Evolutionary conservation across 768 basidiomycete genomes (phyloP), one percentile per base, ranked within the genome.

Genomic region (Tubosaeta brunneosetosa): DNA sequence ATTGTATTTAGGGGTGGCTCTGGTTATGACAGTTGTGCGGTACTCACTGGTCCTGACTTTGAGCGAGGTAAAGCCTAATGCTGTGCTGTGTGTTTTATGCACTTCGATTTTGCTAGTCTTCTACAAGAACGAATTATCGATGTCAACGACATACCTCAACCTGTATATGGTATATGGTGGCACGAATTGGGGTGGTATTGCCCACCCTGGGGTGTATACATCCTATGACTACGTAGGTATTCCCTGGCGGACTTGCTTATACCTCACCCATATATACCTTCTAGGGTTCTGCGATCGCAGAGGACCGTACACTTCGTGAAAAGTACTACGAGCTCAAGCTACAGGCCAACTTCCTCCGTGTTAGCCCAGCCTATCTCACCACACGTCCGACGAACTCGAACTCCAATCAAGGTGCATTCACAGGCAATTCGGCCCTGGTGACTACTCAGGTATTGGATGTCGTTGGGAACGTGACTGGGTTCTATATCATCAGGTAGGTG

Each of bases 151-250:
- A 2, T 55, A 56, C 25, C 41, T 59, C 74, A 79, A 72, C 55
- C 63, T 82, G 14, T 82, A 82, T 57, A 81, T 85, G 84, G 62
- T 78, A 9, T 81, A 77, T 60, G 83, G 83, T 3, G 83, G 83
- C 27, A 85, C 83, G 1, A 83, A 84, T 46, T 83, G 81, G 81
- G 83, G 82, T 6, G 65, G 65, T 38, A 81, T 80, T 1, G 66
- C 78, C 1, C 74, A 79, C 57, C 82, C 82, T 4, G 80, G 80
- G 1, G 77, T 76, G 48, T 82, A 82, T 57, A 75, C 78, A 1
- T 82, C 81, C 11, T 85, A 85, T 58, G 84, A 85, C 57, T 84
- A 85, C 52, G 81, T 67, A 40, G 32, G 65, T 46, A 31, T 14
- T 16, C 34, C 27, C 14, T 1, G 6, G 29, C 33, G 37, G 22